Base-by-base conservation (phyloP, 1,139 yeast genomes). In the Lodderomyces beijingensis region DNA sequence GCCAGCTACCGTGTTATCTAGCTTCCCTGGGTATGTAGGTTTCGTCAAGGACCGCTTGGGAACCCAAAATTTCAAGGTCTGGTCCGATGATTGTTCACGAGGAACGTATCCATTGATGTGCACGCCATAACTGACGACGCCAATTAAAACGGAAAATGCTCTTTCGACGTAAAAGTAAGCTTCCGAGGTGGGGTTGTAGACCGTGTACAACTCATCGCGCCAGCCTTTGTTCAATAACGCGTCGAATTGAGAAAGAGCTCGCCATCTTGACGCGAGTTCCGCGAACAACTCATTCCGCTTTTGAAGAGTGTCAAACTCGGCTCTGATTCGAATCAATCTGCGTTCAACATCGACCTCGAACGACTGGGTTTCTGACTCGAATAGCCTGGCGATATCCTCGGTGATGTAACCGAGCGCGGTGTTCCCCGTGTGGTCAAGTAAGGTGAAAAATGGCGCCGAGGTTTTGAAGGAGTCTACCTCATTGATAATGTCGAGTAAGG, bases 1-100 rank as follows among this genome's bases (percentile, higher is more conserved):
- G 1, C 98, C 98, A 0, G 96, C 98, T 4, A 91, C 86, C 1
- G 94, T 86, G 51, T 89, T 91, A 54, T 91, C 98, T 28, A 88
- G 69, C 85, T 77, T 82, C 0, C 86, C 83, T 0, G 98, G 97
- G 59, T 77, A 88, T 0, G 97, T 91, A 12, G 84, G 81, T 51
- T 91, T 91, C 1, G 77, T 69, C 10, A 63, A 52, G 0, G 96
- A 73, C 43, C 98, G 65, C 40, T 86, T 64, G 1, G 98, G 96
- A 4, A 89, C 70, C 97, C 97, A 91, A 36, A 91, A 49, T 47
- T 76, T 73, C 28, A 78, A 47, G 26, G 67, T 65, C 0, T 70
- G 72, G 15, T 65, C 54, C 9, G 65, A 56, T 3, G 62, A 38
- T 14, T 46, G 47, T 1, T 45, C 34, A 1, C 61, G 53, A 0